Base-by-base conservation (phyloP, 2,329 filamentous ascomycete genomes). In the Colletotrichum lindemuthianum region DNA sequence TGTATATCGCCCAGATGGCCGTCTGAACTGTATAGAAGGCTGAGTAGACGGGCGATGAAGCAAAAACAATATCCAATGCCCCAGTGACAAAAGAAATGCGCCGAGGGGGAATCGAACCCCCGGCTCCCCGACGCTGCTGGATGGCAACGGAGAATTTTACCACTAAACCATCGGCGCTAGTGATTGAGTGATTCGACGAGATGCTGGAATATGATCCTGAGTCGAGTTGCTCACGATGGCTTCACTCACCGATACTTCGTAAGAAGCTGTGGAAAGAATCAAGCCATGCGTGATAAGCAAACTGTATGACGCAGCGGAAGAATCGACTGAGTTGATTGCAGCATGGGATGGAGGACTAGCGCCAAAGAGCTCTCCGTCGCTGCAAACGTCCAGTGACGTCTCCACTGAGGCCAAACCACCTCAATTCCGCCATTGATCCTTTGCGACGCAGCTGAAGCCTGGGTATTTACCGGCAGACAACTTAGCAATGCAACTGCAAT, bases 91-190 rank as follows among this genome's bases (percentile, higher is more conserved):
- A 52, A 51, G 7, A 1, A 11, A 2, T 65, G 61, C 61, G 61
- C 59, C 61, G 61, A 65, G 61, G 61, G 61, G 61, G 61, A 65
- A 65, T 65, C 61, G 61, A 65, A 65, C 61, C 61, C 57, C 61
- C 61, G 61, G 61, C 61, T 65, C 58, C 61, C 61, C 61, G 61
- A 65, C 58, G 58, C 58, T 65, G 61, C 61, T 61, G 3, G 2
- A 24, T 65, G 61, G 58, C 61, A 65, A 65, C 61, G 61, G 61
- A 65, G 61, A 65, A 65, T 65, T 65, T 65, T 65, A 65, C 61
- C 63, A 65, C 63, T 65, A 65, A 65, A 65, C 63, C 63, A 65
- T 65, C 63, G 63, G 59, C 63, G 60, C 60, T 51, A 24, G 2
- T 52, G 10, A 11, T 10, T 51, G 9, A 0, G 2, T 3, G 2